Base-by-base conservation (phyloP, 768 basidiomycete genomes). In the Cystoderma amianthinum region DNA sequence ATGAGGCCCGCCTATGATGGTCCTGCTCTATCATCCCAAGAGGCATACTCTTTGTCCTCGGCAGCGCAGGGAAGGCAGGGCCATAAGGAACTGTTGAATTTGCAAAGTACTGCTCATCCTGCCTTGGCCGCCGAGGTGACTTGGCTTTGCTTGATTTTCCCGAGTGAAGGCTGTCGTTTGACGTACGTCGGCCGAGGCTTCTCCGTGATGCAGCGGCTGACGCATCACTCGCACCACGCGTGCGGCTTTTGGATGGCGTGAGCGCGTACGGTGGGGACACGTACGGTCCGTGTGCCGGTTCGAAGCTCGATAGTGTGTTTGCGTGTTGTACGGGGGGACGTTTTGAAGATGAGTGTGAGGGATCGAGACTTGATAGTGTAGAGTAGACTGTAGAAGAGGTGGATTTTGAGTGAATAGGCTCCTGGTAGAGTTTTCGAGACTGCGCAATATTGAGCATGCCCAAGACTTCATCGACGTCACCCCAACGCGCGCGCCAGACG, bases 401-500 rank as follows among this genome's bases (percentile, higher is more conserved):
- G 17, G 34, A 12, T 32, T 51, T 25, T 13, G 41, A 38, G 15
- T 39, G 44, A 23, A 43, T 39, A 9, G 54, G 51, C 36, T 61
- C 60, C 35, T 52, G 49, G 32, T 58, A 56, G 9, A 57, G 38
- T 33, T 52, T 56, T 45, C 36, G 50, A 19, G 44, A 36, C 44
- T 51, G 67, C 44, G 44, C 55, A 36, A 60, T 64, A 46, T 42
- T 59, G 28, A 75, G 60, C 12, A 49, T 54, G 32, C 53, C 45
- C 33, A 80, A 48, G 2, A 68, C 60, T 22, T 60, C 67, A 46
- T 81, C 80, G 28, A 86, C 81, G 30, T 85, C 83, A 10, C 56
- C 65, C 77, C 79, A 90, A 12, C 88, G 64, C 28, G 66, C 64
- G 53, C 69, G 66, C 87, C 88, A 91, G 7, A 88, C 82, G 0